Percentiles rank a stretch among this genome's conserved stretches.
Evolutionary conservation across 495 filamentous ascomycete genomes (phyloP).

Genomic region (Penicillium argentinense): DNA sequence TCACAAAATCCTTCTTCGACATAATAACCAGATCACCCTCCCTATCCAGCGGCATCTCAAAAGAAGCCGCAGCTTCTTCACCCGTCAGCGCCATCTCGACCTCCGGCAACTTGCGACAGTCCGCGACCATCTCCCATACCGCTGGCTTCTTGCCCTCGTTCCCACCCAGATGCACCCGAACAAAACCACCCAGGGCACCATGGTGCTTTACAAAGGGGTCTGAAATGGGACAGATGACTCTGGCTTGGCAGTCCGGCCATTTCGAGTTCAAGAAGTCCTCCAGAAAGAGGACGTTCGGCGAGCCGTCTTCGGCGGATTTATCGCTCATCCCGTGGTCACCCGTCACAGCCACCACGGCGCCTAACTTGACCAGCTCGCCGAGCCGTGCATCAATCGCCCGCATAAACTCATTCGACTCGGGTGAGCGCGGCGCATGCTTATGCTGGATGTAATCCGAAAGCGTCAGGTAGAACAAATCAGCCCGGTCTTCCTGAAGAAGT

Average conservation of each 20-base stretch:
- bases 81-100: not conserved
- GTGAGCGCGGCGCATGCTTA: not conserved
- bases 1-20: not conserved
- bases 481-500: not conserved
- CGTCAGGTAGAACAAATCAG: not conserved
- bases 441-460: not conserved
- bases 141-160: not conserved
- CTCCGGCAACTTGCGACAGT: not conserved
- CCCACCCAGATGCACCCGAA: not conserved
- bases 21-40: constrained; percentile 6
- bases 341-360: constrained; percentile 1
- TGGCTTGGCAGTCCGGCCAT: not conserved
- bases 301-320: not conserved
- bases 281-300: not conserved
- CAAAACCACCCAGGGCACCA: constrained; percentile 1
- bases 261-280: not conserved
- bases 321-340: constrained; percentile 5
- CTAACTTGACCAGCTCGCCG: not conserved
- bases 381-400: not conserved
- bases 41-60: constrained; percentile 1
- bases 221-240: constrained; percentile 1
- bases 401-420: not conserved
- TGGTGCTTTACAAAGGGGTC: constrained; percentile 6
- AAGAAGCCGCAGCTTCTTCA: not conserved
- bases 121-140: not conserved